Base-by-base conservation (phyloP, 169 alveolate species). In the Cryptosporidium bovis region DNA sequence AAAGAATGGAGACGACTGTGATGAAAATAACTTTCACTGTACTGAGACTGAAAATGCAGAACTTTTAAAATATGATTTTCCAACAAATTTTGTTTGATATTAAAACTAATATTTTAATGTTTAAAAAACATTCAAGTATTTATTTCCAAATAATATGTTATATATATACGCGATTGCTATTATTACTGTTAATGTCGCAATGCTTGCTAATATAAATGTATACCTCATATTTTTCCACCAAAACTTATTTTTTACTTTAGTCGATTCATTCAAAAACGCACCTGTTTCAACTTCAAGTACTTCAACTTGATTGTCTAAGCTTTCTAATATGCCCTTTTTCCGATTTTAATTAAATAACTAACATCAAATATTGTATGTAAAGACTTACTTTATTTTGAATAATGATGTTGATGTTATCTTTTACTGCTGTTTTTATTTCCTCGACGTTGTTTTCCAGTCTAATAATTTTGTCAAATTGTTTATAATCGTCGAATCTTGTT, bases 141-240 rank as follows among this genome's bases (percentile, higher is more conserved):
- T 16, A 31, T 62, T 77, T 13, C 69, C 69, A 62, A 62, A 77
- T 3, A 62, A 15, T 20, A 34, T 77, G 13, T 77, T 77, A 13
- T 58, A 24, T 20, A 77, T 20, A 24, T 34, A 56, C 15, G 87
- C 71, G 24, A 77, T 20, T 13, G n/a, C 51, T 20, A 77, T 44
- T 31, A 36, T 62, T 7, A 77, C 8, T 24, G 56, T 62, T 44
- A 77, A 58, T 15, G 71, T 46, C 3, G 56, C 24, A 4, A 77
- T 18, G 13, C 87, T 24, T 3, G 18, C 24, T 16, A 77, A 60
- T 6, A 77, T 60, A 6, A 77, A 27, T 34, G 69, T 77, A 24
- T 40, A 77, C 64, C 64, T 77, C 34, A 77, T 60, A 27, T 77
- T 77, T 60, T 77, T 77, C 87, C 87, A 77, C 87, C 87, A 77